Evolutionary conservation across 2,329 filamentous ascomycete species (phyloP), one percentile per base, ranked within the genome.

Genomic region (Tolypocladium inflatum): DNA sequence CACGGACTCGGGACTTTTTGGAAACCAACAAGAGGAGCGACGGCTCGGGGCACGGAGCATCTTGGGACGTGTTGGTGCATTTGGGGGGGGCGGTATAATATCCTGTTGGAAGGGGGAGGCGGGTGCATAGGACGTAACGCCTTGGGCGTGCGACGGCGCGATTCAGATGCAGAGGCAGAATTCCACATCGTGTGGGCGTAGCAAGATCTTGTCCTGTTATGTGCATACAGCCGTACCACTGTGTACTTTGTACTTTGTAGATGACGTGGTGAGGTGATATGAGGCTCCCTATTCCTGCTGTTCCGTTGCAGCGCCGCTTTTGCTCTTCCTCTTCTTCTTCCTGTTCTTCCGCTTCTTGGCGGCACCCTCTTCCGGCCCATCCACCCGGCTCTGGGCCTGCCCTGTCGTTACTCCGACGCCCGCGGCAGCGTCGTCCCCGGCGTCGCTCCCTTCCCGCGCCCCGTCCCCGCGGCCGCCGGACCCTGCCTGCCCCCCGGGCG

Each of bases 311-410:
- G 26, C 26, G 26, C 26, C 26, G 3, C 17, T 26, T n/a, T 33
- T 30, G 45, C 10, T 33, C 17, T 50, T 58, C 54, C 62, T 60
- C 53, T 61, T 65, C 51, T 61, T 62, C 60, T 63, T 63, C 13
- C 62, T 68, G 55, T 70, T 70, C 62, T 65, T 67, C 53, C 67
- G 65, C 15, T 61, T 66, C 41, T 11, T 55, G 56, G 4, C 58
- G 41, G 19, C 37, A 8, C 26, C 26, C n/a, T 19, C 13, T 33
- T n/a, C 26, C 26, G 10, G 26, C 8, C 7, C 43, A 19, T 33
- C 11, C 6, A 7, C 45, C 26, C 13, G 45, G 8, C 7, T 4
- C 26, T 50, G 26, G 8, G 45, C 8, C 45, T 13, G 10, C 35
- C 11, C 17, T 5, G 43, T 30, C 26, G 17, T 50, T 30, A 10